Base-by-base conservation (phyloP, 495 filamentous ascomycete genomes). In the Penicillium roqueforti region DNA sequence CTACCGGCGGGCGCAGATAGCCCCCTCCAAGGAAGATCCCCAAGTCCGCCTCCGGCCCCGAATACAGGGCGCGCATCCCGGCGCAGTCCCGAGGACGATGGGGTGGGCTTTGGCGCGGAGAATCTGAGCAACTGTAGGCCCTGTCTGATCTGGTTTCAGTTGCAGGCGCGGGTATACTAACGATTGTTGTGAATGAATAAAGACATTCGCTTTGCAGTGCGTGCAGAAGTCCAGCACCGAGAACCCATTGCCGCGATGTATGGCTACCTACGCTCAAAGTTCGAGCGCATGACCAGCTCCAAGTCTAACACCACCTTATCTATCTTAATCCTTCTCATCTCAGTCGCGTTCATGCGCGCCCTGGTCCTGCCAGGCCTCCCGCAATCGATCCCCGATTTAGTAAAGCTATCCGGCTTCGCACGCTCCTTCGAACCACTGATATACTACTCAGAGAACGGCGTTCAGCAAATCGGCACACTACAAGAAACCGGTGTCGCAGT, bases 401-500 rank as follows among this genome's bases (percentile, higher is more conserved):
- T 95, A 60, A 95, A 95, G 68, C 87, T 95, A 25, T 91, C 91
- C 4, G 81, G 87, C 44, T 80, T 96, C 48, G 91, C 91, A 46
- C 87, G 87, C 60, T 87, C 88, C 3, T 92, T 96, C 61, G 91
- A 96, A 63, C 91, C 91, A 1, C 73, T 96, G 25, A 93, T 96
- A 37, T 89, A 89, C 72, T 95, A 91, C 64, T 95, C 91, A 0
- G 90, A 96, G 58, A 87, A 91, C 66, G 89, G 89, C 13, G 83
- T 88, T 25, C 81, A 85, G 53, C 89, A 95, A 64, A 88, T 95
- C 19, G 84, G 83, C 31, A 88, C 91, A 34, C 75, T 96, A 11
- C 90, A 95, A 66, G 89, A 93, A 39, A 93, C 90, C 0, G 87
- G 89, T 31, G 84, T 95, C 6, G 91, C 91, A 0, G 91, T 96